Conservation (phyloP, 139 green algal genomes). For the Tetradesmus obliquus region DNA sequence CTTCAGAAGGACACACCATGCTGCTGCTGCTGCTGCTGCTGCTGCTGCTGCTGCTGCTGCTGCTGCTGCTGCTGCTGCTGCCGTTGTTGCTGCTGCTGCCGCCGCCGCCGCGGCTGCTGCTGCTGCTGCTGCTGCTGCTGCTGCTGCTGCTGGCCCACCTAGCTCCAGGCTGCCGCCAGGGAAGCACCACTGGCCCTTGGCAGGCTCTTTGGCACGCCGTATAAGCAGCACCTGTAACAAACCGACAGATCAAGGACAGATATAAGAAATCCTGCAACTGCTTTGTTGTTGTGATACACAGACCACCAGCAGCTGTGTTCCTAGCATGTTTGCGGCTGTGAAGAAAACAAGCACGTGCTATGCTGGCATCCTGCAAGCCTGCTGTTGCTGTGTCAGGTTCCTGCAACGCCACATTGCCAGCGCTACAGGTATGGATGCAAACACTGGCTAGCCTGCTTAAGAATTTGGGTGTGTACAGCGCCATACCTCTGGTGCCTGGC, state of each 20-base stretch:
- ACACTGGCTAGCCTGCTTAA: neutral
- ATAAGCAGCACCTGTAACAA: slow-evolving; percentile 65
- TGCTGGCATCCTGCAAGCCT: neutral
- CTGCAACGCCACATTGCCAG: neutral
- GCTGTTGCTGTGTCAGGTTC: neutral
- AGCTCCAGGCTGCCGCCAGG: slow-evolving; percentile 52
- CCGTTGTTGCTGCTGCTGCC: neutral
- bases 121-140: neutral
- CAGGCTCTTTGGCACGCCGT: slow-evolving; percentile 65
- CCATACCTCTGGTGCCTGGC: neutral
- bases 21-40: neutral
- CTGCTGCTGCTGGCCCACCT: slow-evolving; percentile 2
- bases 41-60: neutral
- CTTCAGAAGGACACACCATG: neutral
- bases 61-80: neutral
- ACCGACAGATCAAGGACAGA: too few relatives aligned
- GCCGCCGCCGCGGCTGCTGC: neutral
- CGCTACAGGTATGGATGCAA: neutral
- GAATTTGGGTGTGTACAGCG: neutral
- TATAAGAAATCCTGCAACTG: too few relatives aligned
- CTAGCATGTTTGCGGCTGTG: too few relatives aligned
- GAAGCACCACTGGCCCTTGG: slow-evolving; percentile 63
- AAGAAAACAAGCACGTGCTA: too few relatives aligned
- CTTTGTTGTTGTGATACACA: too few relatives aligned
- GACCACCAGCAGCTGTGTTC: too few relatives aligned